Percentiles rank a stretch among this genome's conserved stretches.
phyloP scores from a whole-genome alignment of 1,284 basidiomycete species.

The Ceratobasidium sp. region DNA sequence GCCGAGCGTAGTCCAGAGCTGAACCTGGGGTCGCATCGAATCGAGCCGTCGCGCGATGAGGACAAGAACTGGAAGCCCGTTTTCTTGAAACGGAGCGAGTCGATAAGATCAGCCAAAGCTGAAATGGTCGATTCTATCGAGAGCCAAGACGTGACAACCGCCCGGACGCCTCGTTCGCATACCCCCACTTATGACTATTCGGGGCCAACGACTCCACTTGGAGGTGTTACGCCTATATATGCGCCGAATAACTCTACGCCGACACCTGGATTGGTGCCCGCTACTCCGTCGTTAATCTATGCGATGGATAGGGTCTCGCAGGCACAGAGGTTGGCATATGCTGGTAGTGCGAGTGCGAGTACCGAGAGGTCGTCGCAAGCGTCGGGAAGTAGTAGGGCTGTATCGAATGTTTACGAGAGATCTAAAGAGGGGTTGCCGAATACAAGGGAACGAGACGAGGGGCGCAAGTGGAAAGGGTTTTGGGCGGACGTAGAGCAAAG shows the following conservation, averaged over 20 bases:
- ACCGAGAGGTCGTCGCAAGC: neutral
- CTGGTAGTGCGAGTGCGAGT: neutral
- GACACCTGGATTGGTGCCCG: constrained; percentile 31
- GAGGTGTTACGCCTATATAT: neutral
- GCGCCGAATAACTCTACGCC: neutral
- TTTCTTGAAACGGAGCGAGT: constrained; percentile 36
- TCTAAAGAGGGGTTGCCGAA: neutral
- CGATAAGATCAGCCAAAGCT: constrained; percentile 20
- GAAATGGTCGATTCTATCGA: neutral
- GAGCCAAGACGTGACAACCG: constrained; percentile 29
- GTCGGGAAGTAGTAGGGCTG: neutral
- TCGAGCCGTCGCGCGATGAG: constrained; percentile 24
- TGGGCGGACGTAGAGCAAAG: constrained; percentile 47
- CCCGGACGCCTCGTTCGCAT: neutral
- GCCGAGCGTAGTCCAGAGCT: constrained; percentile 34
- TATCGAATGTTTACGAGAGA: too few relatives aligned
- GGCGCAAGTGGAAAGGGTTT: constrained; percentile 44
- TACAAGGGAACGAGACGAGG: neutral
- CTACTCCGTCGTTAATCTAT: constrained; percentile 28
- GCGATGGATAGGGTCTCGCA: constrained; percentile 32
- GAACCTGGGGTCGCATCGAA: constrained; percentile 19
- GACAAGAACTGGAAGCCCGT: constrained; percentile 35
- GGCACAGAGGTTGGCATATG: constrained; percentile 28
- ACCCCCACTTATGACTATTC: neutral
- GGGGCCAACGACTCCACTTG: neutral